phyloP scores from a whole-genome alignment of 257 asterid species.

The Capsicum rhomboideum region DNA sequence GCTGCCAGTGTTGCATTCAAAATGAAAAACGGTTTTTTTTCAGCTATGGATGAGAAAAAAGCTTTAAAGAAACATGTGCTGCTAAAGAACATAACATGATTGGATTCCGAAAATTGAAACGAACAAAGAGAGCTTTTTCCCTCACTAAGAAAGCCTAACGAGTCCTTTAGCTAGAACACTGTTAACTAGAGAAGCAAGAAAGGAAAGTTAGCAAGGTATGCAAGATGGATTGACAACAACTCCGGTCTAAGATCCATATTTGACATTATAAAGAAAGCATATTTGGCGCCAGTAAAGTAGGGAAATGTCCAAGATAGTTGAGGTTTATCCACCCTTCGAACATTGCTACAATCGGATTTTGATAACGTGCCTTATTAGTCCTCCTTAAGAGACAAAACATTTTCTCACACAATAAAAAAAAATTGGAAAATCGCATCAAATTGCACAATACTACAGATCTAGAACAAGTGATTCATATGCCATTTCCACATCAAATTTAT shows the following conservation, averaged over 20 bases:
- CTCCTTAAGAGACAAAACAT: not conserved
- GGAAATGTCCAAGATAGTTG: not conserved
- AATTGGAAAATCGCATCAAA: not conserved
- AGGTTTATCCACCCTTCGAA: not conserved
- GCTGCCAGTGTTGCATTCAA: conserved; percentile 23
- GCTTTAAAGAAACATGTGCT: not conserved
- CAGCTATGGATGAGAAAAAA: not conserved
- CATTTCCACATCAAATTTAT: not conserved
- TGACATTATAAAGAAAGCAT: not conserved
- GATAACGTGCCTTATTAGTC: not conserved
- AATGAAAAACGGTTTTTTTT: not conserved
- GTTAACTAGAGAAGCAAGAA: not conserved
- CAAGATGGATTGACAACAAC: not conserved
- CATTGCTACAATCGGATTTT: not conserved
- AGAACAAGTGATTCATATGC: not conserved
- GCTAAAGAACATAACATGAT: not conserved
- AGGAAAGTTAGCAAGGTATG: not conserved
- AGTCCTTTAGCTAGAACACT: not conserved
- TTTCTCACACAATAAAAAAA: not conserved
- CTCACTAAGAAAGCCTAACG: not conserved
- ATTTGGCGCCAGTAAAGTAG: not conserved
- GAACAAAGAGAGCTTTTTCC: not conserved
- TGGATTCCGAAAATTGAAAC: not conserved
- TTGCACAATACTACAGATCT: not conserved
- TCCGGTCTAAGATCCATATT: not conserved